A percentile compares a stretch with the other conserved stretches of the same genome.
Conservation (phyloP, 169 alveolate species). For the Plasmodium inui region DNA sequence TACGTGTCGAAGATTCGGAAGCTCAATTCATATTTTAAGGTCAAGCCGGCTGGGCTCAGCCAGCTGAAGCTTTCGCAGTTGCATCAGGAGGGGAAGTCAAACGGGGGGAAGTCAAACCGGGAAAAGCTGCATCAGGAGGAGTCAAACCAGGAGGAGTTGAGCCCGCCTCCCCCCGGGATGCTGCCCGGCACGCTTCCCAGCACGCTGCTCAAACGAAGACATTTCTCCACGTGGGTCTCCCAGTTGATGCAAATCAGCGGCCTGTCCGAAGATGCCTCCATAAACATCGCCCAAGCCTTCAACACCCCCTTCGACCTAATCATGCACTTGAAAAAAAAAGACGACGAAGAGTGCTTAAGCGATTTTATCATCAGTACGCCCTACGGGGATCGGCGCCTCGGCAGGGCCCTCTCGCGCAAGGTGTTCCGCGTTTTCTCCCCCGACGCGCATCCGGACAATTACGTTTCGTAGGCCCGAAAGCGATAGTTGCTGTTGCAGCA, state of each 20-base stretch:
- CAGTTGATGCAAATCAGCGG: conserved; percentile 73
- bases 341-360: conserved; percentile 70
- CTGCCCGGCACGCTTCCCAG: too few relatives aligned
- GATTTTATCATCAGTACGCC: conserved; percentile 46
- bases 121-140: not conserved
- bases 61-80: not conserved
- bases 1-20: conserved; percentile 50
- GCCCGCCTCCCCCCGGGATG: not conserved
- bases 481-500: not conserved
- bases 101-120: not conserved
- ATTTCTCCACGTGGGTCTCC: conserved; percentile 52
- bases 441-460: conserved; percentile 15
- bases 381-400: conserved; percentile 60
- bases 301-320: conserved; percentile 53
- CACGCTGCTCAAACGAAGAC: not conserved
- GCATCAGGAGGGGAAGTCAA: not conserved
- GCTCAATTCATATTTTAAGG: conserved; percentile 50
- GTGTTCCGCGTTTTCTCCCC: conserved; percentile 63
- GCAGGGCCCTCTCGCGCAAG: conserved; percentile 66
- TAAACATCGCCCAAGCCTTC: conserved; percentile 31
- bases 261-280: conserved; percentile 60
- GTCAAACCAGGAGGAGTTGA: not conserved
- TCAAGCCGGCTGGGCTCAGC: conserved; percentile 39
- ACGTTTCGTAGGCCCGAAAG: conserved; percentile 35
- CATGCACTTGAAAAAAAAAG: conserved; percentile 47